Base-by-base conservation (phyloP, 768 basidiomycete species). In the Hebeloma cylindrosporum region DNA sequence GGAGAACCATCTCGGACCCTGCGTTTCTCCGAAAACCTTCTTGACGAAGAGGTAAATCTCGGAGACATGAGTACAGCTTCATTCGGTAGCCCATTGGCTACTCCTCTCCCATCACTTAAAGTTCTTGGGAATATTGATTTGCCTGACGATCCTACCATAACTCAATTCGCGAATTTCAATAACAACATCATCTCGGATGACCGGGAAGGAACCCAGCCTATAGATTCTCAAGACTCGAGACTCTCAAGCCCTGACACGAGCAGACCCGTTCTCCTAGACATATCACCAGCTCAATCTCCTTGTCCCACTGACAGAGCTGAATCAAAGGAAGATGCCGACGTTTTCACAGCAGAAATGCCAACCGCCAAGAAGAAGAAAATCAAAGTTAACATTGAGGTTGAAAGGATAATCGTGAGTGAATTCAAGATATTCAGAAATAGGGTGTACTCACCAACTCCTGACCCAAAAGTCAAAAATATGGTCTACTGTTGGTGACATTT, bases 391-490 rank as follows among this genome's bases (percentile, higher is more conserved):
- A 64, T 66, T 8, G 82, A 86, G 47, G 68, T 85, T 17, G 85
- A 89, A 52, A 70, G 69, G 27, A 82, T 86, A 36, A 70, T 76
- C 43, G 87, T 82, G 65, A 49, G 82, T 68, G 8, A 13, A 37
- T 43, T n/a, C n/a, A n/a, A n/a, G n/a, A n/a, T n/a, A n/a, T n/a
- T n/a, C n/a, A n/a, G n/a, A n/a, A n/a, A n/a, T n/a, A n/a, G n/a
- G n/a, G n/a, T n/a, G n/a, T n/a, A n/a, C n/a, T n/a, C n/a, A n/a
- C n/a, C n/a, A n/a, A n/a, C n/a, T n/a, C n/a, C n/a, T n/a, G n/a
- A n/a, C n/a, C n/a, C n/a, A n/a, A n/a, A n/a, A 90, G 88, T 59
- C 73, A 20, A 87, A 80, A 57, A 83, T 91, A 51, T 86, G 85
- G 84, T 48, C 68, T 8, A 78, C 81, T 7, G 68, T 82, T 8